Conservation (phyloP, 2,329 filamentous ascomycete species). For the Claviceps quebecensis region DNA sequence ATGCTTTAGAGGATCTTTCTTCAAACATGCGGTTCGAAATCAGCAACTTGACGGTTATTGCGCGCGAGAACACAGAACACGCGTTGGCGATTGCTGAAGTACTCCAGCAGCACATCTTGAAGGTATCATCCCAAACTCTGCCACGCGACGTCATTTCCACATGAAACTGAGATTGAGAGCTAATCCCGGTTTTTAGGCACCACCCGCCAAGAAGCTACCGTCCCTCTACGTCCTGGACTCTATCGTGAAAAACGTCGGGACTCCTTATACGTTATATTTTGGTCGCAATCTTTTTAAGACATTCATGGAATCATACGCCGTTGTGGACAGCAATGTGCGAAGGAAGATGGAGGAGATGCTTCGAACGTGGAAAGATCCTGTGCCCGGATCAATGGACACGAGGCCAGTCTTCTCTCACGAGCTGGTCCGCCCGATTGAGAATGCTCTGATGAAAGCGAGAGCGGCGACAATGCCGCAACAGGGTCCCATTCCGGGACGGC, state of each 20-base stretch:
- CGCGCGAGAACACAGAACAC: conserved; percentile 92
- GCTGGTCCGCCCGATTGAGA: conserved; percentile 82
- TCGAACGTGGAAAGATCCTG: conserved; percentile 94
- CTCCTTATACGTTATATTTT: conserved; percentile 91
- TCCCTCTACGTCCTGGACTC: conserved; percentile 97
- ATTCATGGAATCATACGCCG: conserved; percentile 91
- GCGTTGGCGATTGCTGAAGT: conserved; percentile 84
- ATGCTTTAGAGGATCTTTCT: conserved; percentile 81
- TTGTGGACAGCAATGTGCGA: conserved; percentile 70
- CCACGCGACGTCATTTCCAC: neutral
- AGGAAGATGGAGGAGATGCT: conserved; percentile 95
- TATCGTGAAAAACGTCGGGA: conserved; percentile 96
- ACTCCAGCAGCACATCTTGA: conserved; percentile 83
- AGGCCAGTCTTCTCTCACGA: conserved; percentile 83
- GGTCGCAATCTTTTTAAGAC: conserved; percentile 83
- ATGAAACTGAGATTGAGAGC: conserved; percentile 9
- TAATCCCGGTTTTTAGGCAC: conserved; percentile 47
- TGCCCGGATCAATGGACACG: conserved; percentile 85
- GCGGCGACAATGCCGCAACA: conserved; percentile 44
- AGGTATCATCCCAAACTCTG: conserved; percentile 43
- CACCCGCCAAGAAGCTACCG: conserved; percentile 78
- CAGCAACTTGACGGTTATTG: conserved; percentile 92
- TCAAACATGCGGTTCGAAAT: conserved; percentile 91
- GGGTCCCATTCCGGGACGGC: conserved; percentile 29
- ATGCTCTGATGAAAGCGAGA: conserved; percentile 73